Base-by-base conservation (phyloP, 2,329 filamentous ascomycete species). In the Paecilomyces dactylethromorphus region DNA sequence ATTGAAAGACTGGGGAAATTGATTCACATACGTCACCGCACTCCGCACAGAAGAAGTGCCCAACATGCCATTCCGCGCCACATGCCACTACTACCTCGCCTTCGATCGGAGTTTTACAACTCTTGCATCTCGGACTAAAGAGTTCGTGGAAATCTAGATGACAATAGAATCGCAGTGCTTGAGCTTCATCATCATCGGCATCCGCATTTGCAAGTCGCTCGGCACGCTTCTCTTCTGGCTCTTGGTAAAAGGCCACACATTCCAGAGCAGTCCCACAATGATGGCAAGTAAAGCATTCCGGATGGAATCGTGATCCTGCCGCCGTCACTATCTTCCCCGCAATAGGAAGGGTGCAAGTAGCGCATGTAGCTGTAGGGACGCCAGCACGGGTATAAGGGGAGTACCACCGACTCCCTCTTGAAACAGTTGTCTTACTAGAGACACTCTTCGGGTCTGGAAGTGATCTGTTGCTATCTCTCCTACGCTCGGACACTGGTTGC, bases 1-100 rank as follows among this genome's bases (percentile, higher is more conserved):
- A 22, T 5, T 11, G 12, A 62, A 33, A 22, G n/a, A 21, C 12
- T 29, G 35, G 51, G 31, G 31, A 21, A 22, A 11, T 11, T 18
- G 21, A 63, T 26, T 15, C 35, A 67, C 76, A 60, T 73, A 80
- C 78, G 77, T 99, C 93, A 65, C 94, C 94, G 72, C 94, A 99
- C 80, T 99, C 92, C 50, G 94, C 94, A 71, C 94, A 99, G 83
- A 99, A 99, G 79, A 99, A 99, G 77, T 99, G 94, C 0, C 94
- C 94, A 56, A 90, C 90, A 74, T 99, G 94, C 90, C 91, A 99
- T 76, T 96, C 92, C n/a, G 88, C 85, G 1, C 94, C 94, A 58
- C 96, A 91, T 1, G 94, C 94, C 13, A 97, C 88, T 32, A 97
- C 87, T 65, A 97, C 91, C 75, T 97, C 92, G 50, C 92, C 92